phyloP scores from a whole-genome alignment of 2,329 filamentous ascomycete genomes.

The Parafenestella ontariensis region DNA sequence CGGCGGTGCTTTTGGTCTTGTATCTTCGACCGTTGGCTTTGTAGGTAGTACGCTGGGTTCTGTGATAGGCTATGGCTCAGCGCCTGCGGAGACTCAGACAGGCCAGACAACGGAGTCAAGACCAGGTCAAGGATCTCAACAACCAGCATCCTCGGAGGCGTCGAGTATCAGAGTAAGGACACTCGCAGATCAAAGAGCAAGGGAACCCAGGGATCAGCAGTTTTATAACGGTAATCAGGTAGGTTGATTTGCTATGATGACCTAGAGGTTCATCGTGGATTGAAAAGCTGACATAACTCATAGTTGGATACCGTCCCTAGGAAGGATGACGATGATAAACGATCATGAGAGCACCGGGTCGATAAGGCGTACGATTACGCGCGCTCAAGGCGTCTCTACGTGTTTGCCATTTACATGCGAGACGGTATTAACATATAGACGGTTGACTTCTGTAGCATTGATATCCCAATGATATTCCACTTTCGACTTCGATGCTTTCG shows the following conservation, averaged over 20 bases:
- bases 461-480: background rate
- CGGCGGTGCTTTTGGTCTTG: constrained; percentile 42
- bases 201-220: constrained; percentile 67
- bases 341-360: background rate
- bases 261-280: background rate
- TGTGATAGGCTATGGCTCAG: constrained; percentile 33
- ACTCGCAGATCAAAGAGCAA: constrained; percentile 56
- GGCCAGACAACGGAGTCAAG: constrained; percentile 17
- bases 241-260: constrained; percentile 44
- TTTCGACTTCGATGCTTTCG: background rate
- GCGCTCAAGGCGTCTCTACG: background rate
- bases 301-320: constrained; percentile 14
- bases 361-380: background rate
- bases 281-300: background rate
- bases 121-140: constrained; percentile 12
- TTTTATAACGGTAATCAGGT: constrained; percentile 94
- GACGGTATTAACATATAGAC: background rate
- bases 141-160: constrained; percentile 19
- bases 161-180: constrained; percentile 50
- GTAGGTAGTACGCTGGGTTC: constrained; percentile 43
- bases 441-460: background rate
- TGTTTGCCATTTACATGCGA: background rate
- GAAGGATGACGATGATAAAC: constrained; percentile 12
- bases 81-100: constrained; percentile 11
- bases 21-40: constrained; percentile 44